Base-by-base conservation (phyloP, 345 rosid genomes). In the Rhodamnia argentea region DNA sequence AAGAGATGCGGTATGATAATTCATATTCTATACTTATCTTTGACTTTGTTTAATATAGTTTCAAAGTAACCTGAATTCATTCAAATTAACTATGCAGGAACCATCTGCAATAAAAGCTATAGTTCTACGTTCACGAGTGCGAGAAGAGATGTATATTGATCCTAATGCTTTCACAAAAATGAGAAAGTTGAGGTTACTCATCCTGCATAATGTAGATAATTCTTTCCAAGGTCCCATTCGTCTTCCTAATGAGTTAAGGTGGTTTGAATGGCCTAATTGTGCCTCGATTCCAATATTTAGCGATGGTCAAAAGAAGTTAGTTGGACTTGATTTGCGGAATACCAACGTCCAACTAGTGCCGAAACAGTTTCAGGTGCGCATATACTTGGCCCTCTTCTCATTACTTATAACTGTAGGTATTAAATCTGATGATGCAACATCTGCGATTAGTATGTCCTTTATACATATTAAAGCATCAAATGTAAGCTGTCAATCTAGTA, bases 251-350 rank as follows among this genome's bases (percentile, higher is more conserved):
- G 57, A 84, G 50, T 57, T 88, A 18, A 82, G 90, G 51, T 82
- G 29, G 53, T 62, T 89, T 18, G 53, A 42, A 13, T 89, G 90
- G 90, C 58, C 82, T 84, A 50, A 83, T 7, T 83, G 53, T 83
- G 60, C 84, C n/a, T 47, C 22, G 22, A 29, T 59, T 59, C 18
- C 24, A 83, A 5, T 47, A 54, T 14, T 32, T 83, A 7, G 42
- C 8, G 10, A 13, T 83, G 57, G 84, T 52, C 0, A 2, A 52
- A 52, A 32, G 37, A 54, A 83, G 44, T 20, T 83, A 32, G 84
- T 83, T 54, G 84, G n/a, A 6, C 7, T 83, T 15, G 84, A 83
- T 54, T 13, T 83, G 51, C 64, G 22, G 20, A 14, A 53, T 26
- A 83, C 60, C 84, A 83, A 52, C 16, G 42, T 83, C 5, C 20